phyloP scores from a whole-genome alignment of 176 grass and related monocot genomes.

The Neostapfia colusana region DNA sequence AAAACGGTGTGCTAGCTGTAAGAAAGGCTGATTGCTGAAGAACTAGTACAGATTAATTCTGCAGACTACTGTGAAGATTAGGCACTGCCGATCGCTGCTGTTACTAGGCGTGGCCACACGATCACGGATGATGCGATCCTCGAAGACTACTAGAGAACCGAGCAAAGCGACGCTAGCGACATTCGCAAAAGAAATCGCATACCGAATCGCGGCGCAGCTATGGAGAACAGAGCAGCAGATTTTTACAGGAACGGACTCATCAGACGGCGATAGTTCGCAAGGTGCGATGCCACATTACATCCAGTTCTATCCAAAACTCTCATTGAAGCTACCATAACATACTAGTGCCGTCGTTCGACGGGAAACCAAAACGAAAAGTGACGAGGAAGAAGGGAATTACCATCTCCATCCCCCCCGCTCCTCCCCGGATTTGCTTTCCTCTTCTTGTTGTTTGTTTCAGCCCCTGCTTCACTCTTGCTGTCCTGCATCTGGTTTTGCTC shows the following conservation, averaged over 20 bases:
- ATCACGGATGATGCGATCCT: not conserved
- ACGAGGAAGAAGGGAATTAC: not conserved
- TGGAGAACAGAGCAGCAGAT: not conserved
- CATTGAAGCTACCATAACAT: slow-evolving; percentile 30
- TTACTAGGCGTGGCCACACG: not conserved
- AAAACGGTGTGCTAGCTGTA: too few species aligned
- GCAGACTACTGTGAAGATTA: too few species aligned
- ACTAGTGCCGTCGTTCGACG: not conserved
- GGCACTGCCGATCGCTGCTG: not conserved
- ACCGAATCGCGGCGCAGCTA: not conserved
- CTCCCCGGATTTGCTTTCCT: not conserved
- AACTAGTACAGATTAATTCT: not conserved
- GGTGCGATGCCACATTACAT: slow-evolving; percentile 25
- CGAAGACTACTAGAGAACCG: not conserved
- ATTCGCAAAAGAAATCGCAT: not conserved
- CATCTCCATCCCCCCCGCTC: not conserved
- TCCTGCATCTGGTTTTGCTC: not conserved
- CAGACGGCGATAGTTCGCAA: slow-evolving; percentile 6
- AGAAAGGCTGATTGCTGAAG: too few species aligned
- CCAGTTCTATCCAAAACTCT: slow-evolving; percentile 16
- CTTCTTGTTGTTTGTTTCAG: not conserved
- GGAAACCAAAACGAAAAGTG: not conserved
- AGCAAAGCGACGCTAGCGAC: not conserved
- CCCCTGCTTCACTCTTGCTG: not conserved
- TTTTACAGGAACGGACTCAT: slow-evolving; percentile 17